A percentile compares a stretch with the other conserved stretches of the same genome.
These are phyloP conservation scores for Pseudozyma sp. DNA, from an alignment of 1,284 basidiomycete genomes.

Conservation along the genomic window DNA sequence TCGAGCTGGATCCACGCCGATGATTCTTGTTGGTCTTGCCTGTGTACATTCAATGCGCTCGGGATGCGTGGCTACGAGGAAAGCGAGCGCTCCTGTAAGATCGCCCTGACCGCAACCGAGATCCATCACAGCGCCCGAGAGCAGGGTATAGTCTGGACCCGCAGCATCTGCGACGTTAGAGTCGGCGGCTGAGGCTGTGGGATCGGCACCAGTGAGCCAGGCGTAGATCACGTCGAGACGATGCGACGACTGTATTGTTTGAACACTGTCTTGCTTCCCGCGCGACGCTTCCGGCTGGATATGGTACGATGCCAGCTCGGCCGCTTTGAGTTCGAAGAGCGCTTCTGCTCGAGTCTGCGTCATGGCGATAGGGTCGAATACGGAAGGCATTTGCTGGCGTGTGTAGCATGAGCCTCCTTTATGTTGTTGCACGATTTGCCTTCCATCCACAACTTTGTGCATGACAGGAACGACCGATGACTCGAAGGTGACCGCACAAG, in stretches of 20 bases:
- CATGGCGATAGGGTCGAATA: not conserved
- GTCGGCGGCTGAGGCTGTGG: not conserved
- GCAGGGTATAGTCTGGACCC: constrained; percentile 4
- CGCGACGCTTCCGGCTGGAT: constrained; percentile 11
- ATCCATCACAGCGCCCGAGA: constrained; percentile 24
- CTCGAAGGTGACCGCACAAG: not conserved
- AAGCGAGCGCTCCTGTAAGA: constrained; percentile 17
- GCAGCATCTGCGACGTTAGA: not conserved
- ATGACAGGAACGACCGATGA: not conserved
- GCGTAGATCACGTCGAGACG: constrained; percentile 28
- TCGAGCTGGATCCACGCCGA: constrained; percentile 22
- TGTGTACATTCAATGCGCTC: not conserved
- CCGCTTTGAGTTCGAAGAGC: constrained; percentile 14
- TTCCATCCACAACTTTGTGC: no score
- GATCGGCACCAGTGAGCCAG: constrained; percentile 22
- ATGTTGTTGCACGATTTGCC: not conserved
- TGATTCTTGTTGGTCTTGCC: not conserved
- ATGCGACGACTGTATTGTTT: constrained; percentile 26
- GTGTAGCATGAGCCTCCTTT: constrained; percentile 2
- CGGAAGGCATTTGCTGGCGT: no score
- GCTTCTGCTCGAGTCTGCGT: constrained; percentile 18
- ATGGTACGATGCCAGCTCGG: constrained; percentile 17
- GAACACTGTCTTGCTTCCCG: constrained; percentile 14
- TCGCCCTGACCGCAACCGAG: constrained; percentile 34
- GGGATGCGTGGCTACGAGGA: not conserved